phyloP scores from a whole-genome alignment of 495 filamentous ascomycete genomes.

The Penicillium dipodomyicola region DNA sequence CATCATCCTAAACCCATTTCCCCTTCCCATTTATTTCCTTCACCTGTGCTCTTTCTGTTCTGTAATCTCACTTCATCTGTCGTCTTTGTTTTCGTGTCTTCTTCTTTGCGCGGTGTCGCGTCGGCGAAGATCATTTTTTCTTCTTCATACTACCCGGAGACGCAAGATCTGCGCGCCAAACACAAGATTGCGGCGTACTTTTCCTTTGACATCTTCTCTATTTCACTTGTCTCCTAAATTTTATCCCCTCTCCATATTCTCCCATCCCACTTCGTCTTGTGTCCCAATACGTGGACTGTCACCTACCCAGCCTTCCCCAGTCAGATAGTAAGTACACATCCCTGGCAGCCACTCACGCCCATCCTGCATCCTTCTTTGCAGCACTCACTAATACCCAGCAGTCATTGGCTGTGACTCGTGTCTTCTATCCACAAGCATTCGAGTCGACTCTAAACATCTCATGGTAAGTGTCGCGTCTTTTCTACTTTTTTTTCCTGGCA shows the following conservation, averaged over 20 bases:
- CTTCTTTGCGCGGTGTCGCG: conserved; percentile 8
- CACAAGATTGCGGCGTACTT: conserved; percentile 9
- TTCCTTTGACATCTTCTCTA: conserved; percentile 4
- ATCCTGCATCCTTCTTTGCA: conserved; percentile 18
- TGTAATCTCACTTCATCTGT: conserved; percentile 1
- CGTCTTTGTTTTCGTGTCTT: conserved; percentile 7
- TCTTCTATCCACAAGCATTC: not conserved
- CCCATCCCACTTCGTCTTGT: conserved; percentile 8
- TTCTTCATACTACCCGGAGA: conserved; percentile 12
- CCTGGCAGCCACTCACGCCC: conserved; percentile 38
- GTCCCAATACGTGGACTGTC: conserved; percentile 11
- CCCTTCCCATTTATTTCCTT: conserved; percentile 25
- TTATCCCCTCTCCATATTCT: not conserved
- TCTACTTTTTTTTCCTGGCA: conserved; percentile 7
- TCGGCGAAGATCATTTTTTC: conserved; percentile 14
- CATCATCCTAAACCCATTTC: conserved; percentile 3
- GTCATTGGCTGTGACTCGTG: conserved; percentile 4
- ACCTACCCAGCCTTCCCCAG: conserved; percentile 17
- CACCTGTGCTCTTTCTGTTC: conserved; percentile 12
- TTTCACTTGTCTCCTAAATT: not conserved
- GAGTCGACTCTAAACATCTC: conserved; percentile 4
- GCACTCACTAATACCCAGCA: conserved; percentile 7
- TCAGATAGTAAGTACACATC: conserved; percentile 34
- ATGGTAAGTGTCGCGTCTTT: conserved; percentile 17
- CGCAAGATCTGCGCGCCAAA: conserved; percentile 16